phyloP scores from a whole-genome alignment of 306 rosid genomes.

The Trifolium dubium region DNA sequence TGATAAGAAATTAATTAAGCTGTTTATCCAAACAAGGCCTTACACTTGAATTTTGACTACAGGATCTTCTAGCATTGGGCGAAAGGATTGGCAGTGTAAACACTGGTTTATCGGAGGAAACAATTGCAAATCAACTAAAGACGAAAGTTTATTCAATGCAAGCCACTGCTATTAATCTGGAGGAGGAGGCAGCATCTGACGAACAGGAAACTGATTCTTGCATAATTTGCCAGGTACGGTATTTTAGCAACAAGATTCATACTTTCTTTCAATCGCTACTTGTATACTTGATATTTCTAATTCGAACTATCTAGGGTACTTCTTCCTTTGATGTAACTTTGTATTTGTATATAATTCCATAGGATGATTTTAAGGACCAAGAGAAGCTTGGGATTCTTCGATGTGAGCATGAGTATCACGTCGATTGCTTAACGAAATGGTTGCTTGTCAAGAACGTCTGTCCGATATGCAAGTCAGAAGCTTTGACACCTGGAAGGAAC shows the following conservation, averaged over 20 bases:
- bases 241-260: slow-evolving; percentile 19
- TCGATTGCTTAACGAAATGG: slow-evolving; percentile 82
- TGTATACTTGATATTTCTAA: slow-evolving; percentile 5
- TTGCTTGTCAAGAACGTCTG: slow-evolving; percentile 84
- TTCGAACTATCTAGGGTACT: not conserved
- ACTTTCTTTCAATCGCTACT: not conserved
- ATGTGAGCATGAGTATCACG: slow-evolving; percentile 94
- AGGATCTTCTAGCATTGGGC: slow-evolving; percentile 98
- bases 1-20: not conserved
- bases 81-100: slow-evolving; percentile 90
- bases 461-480: slow-evolving; percentile 97
- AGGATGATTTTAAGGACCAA: slow-evolving; percentile 77
- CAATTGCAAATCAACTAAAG: slow-evolving; percentile 57
- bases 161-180: slow-evolving; percentile 47
- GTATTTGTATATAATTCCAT: slow-evolving; percentile 30
- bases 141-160: slow-evolving; percentile 49
- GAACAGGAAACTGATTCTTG: slow-evolving; percentile 72
- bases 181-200: slow-evolving; percentile 63
- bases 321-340: slow-evolving; percentile 11
- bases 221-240: slow-evolving; percentile 87
- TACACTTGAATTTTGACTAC: slow-evolving; percentile 41
- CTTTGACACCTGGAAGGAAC: slow-evolving; percentile 54
- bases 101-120: slow-evolving; percentile 85
- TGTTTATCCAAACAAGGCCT: slow-evolving; percentile 3
- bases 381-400: slow-evolving; percentile 76